Percentiles rank a stretch among this genome's conserved stretches.
phyloP scores from a whole-genome alignment of 768 basidiomycete genomes.

The Trametes elegans region DNA sequence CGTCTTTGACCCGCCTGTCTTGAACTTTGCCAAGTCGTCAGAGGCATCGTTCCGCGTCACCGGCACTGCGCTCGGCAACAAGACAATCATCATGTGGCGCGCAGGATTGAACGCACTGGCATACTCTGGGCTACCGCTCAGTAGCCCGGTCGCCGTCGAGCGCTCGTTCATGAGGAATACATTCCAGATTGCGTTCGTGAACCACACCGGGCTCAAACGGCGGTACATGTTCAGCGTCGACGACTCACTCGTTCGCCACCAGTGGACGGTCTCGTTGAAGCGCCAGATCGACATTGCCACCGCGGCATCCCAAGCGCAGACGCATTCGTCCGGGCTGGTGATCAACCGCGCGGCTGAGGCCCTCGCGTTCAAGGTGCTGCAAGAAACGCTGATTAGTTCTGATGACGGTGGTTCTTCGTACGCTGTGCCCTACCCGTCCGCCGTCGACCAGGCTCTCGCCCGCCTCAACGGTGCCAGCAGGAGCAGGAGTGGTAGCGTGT shows the following conservation, averaged over 20 bases:
- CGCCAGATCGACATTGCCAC: constrained; percentile 57
- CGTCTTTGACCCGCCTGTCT: constrained; percentile 79
- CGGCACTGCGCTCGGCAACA: constrained; percentile 79
- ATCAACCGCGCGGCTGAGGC: constrained; percentile 45
- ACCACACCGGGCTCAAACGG: constrained; percentile 64
- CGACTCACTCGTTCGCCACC: constrained; percentile 70
- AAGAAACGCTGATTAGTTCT: constrained; percentile 71
- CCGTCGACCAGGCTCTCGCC: constrained; percentile 34
- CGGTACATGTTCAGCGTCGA: constrained; percentile 95
- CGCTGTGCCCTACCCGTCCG: constrained; percentile 10
- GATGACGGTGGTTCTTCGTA: constrained; percentile 17
- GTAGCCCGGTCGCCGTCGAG: constrained; percentile 76
- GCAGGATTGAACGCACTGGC: constrained; percentile 79
- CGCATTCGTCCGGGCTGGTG: constrained; percentile 27
- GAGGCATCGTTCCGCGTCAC: constrained; percentile 90
- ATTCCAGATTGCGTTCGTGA: constrained; percentile 86
- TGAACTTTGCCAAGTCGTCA: constrained; percentile 74
- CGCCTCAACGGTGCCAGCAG: constrained; percentile 26
- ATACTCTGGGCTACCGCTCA: constrained; percentile 80
- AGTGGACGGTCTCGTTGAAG: constrained; percentile 69
- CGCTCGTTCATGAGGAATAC: constrained; percentile 97
- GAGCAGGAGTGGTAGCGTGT: constrained; percentile 26
- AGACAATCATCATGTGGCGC: constrained; percentile 80
- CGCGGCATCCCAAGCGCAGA: constrained; percentile 30
- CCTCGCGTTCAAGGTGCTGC: constrained; percentile 80